These are phyloP conservation scores for Trichocomaceae sp. DNA, from an alignment of 2,329 filamentous ascomycete genomes.

Conservation along the genomic window DNA sequence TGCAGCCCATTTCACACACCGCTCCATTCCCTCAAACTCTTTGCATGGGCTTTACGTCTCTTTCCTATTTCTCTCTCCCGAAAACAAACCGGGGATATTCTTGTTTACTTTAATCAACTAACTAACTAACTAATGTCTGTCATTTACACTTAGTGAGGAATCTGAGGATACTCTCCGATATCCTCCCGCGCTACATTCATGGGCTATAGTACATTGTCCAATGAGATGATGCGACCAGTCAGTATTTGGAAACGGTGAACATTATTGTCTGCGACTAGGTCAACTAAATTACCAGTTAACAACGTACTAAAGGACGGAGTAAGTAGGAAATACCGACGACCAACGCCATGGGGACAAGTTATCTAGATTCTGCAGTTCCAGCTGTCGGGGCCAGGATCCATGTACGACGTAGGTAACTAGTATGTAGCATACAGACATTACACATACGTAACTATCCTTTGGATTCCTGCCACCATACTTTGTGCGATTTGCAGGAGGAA, in stretches of 20 bases:
- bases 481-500: neutral
- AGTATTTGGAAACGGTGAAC: neutral
- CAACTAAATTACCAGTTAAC: neutral
- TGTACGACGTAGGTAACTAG: neutral
- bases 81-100: neutral
- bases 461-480: neutral
- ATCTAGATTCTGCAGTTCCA: neutral
- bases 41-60: neutral
- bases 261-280: too few relatives aligned
- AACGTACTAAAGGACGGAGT: too few relatives aligned
- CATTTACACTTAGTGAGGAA: too few relatives aligned
- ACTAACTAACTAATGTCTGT: too few relatives aligned
- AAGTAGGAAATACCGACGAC: neutral
- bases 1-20: conserved; percentile 10
- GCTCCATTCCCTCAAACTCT: neutral
- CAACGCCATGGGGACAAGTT: neutral
- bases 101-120: neutral
- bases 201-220: neutral
- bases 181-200: neutral
- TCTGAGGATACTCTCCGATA: neutral
- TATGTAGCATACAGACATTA: too few relatives aligned
- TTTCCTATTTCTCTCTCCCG: neutral
- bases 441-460: neutral
- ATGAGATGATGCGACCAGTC: neutral
- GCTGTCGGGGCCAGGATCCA: neutral